Evolutionary conservation across 2,329 filamentous ascomycete genomes (phyloP).

Genomic region (Aspergillus persii): DNA sequence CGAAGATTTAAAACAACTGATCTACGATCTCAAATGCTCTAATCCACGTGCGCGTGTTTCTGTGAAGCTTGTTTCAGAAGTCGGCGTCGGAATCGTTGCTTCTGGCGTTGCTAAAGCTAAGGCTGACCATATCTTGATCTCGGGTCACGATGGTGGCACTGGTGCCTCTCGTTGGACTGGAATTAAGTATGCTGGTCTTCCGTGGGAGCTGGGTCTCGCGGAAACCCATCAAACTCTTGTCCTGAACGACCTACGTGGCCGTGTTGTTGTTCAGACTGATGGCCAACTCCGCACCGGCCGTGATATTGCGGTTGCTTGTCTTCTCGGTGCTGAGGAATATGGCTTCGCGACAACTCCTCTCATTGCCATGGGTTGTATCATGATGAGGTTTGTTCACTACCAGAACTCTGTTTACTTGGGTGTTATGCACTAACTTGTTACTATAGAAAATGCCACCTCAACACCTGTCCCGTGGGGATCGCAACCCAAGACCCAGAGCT

Average conservation of each 20-base stretch:
- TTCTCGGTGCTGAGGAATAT: slow-evolving; percentile 97
- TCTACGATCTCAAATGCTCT: slow-evolving; percentile 96
- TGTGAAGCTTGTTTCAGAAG: slow-evolving; percentile 96
- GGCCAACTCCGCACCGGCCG: slow-evolving; percentile 89
- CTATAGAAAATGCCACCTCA: slow-evolving; percentile 45
- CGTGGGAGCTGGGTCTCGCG: slow-evolving; percentile 93
- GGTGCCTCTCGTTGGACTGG: slow-evolving; percentile 97
- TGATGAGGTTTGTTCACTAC: slow-evolving; percentile 63
- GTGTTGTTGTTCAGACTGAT: slow-evolving; percentile 94
- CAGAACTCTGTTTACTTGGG: neutral
- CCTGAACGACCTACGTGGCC: slow-evolving; percentile 89
- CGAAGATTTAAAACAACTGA: slow-evolving; percentile 94
- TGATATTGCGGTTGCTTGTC: slow-evolving; percentile 89
- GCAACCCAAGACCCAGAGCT: slow-evolving; percentile 94
- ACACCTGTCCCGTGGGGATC: slow-evolving; percentile 89
- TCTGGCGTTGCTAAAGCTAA: slow-evolving; percentile 97
- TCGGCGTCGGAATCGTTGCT: slow-evolving; percentile 94
- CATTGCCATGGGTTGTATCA: slow-evolving; percentile 95
- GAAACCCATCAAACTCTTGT: slow-evolving; percentile 97
- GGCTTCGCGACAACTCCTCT: slow-evolving; percentile 92
- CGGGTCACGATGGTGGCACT: slow-evolving; percentile 93
- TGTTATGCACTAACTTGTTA: slow-evolving; percentile 8
- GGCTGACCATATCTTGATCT: slow-evolving; percentile 94
- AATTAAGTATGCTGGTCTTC: slow-evolving; percentile 96
- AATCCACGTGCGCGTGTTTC: slow-evolving; percentile 90